A percentile compares a stretch with the other conserved stretches of the same genome.
Evolutionary conservation across 495 filamentous ascomycete species (phyloP).

Genomic region (Lepidopterella palustris): DNA sequence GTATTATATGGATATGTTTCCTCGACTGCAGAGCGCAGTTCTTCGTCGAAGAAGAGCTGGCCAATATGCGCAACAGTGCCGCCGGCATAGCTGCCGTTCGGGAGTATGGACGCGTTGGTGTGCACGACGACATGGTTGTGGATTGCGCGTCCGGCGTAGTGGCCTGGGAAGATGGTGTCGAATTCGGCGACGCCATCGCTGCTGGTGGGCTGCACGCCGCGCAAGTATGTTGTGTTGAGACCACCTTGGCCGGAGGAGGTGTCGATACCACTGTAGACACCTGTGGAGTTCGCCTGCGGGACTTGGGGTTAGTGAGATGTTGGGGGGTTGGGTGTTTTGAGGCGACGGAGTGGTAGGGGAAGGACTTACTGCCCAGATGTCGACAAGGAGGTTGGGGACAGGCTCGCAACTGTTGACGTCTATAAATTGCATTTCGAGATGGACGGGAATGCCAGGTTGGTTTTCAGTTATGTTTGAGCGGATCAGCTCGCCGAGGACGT

Average conservation of each 20-base stretch:
- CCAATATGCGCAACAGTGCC: constrained; percentile 50
- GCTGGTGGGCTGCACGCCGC: constrained; percentile 40
- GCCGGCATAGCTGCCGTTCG: constrained; percentile 47
- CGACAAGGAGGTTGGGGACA: constrained; percentile 47
- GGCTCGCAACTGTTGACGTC: constrained; percentile 54
- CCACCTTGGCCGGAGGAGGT: background rate
- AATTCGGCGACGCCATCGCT: constrained; percentile 49
- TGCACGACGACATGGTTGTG: constrained; percentile 44
- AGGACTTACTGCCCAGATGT: constrained; percentile 24
- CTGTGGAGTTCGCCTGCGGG: constrained; percentile 5
- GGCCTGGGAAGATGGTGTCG: constrained; percentile 52
- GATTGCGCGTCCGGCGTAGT: constrained; percentile 51
- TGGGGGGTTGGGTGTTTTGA: background rate
- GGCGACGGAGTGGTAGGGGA: background rate
- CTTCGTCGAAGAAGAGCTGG: constrained; percentile 61
- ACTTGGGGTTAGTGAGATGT: background rate
- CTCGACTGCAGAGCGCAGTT: constrained; percentile 50
- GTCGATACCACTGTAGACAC: constrained; percentile 1
- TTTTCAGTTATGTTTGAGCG: constrained; percentile 47
- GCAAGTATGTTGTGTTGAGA: constrained; percentile 3
- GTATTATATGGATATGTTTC: constrained; percentile 46
- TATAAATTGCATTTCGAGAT: constrained; percentile 54
- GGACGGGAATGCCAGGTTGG: constrained; percentile 49
- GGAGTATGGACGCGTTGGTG: constrained; percentile 9
- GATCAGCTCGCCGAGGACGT: constrained; percentile 41